These are phyloP conservation scores for Verticillium albo-atrum DNA, from an alignment of 2,329 filamentous ascomycete species.

Conservation along the genomic window DNA sequence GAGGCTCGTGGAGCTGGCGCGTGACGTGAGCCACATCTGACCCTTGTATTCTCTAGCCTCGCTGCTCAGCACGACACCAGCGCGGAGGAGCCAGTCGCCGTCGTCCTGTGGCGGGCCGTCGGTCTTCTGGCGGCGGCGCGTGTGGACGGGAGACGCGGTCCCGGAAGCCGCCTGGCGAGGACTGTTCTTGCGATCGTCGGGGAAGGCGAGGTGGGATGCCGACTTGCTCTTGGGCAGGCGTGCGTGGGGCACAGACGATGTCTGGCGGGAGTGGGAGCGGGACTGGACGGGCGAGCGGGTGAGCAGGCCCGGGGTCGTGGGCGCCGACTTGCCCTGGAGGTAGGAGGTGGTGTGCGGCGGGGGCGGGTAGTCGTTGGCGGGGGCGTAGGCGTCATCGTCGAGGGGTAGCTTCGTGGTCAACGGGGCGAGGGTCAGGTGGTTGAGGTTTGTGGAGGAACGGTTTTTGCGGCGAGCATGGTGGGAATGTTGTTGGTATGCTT, in stretches of 20 bases:
- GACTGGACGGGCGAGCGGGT: slow-evolving; percentile 50
- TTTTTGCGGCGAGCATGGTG: slow-evolving; percentile 53
- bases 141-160: slow-evolving; percentile 24
- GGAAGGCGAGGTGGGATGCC: slow-evolving; percentile 45
- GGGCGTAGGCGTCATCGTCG: slow-evolving; percentile 42
- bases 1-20: slow-evolving; percentile 61
- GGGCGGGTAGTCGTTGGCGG: slow-evolving; percentile 23
- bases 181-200: slow-evolving; percentile 7
- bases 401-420: slow-evolving; percentile 58
- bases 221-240: slow-evolving; percentile 59
- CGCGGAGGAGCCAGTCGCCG: slow-evolving; percentile 61
- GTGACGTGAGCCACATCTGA: slow-evolving; percentile 63
- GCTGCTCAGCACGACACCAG: slow-evolving; percentile 57
- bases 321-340: slow-evolving; percentile 57
- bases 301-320: slow-evolving; percentile 60
- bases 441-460: slow-evolving; percentile 54
- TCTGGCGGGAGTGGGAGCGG: slow-evolving; percentile 40
- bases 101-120: slow-evolving; percentile 26
- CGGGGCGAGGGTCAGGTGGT: slow-evolving; percentile 59
- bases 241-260: slow-evolving; percentile 29
- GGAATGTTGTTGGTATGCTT: slow-evolving; percentile 57
- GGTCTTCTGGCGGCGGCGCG: slow-evolving; percentile 8
- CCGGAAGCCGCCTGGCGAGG: slow-evolving; percentile 19
- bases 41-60: slow-evolving; percentile 64
- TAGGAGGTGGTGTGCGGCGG: slow-evolving; percentile 45